phyloP scores from a whole-genome alignment of 768 basidiomycete species.

The Serendipita vermifera region DNA sequence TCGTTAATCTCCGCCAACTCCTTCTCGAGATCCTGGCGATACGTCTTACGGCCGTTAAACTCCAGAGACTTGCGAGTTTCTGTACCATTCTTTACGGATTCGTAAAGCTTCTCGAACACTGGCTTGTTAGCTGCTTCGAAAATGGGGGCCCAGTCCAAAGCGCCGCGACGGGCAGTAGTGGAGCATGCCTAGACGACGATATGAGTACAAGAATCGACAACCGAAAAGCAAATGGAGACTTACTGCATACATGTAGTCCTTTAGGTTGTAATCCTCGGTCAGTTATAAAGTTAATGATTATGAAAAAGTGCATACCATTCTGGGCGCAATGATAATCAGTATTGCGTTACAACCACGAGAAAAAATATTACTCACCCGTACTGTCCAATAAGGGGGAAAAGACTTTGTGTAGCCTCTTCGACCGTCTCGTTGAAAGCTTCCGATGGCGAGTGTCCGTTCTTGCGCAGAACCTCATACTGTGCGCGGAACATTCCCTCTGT shows the following conservation, averaged over 20 bases:
- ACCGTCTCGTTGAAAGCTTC: slow-evolving; percentile 99
- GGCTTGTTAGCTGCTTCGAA: slow-evolving; percentile 92
- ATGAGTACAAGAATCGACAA: slow-evolving; percentile 20
- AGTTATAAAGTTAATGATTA: background rate
- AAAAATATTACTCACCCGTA: slow-evolving; percentile 50
- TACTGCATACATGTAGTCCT: background rate
- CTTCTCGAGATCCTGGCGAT: slow-evolving; percentile 82
- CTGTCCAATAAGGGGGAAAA: slow-evolving; percentile 92
- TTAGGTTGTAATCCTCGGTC: background rate
- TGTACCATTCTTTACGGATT: slow-evolving; percentile 86
- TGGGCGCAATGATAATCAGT: slow-evolving; percentile 12
- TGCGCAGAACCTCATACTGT: slow-evolving; percentile 95
- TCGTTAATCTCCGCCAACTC: slow-evolving; percentile 91
- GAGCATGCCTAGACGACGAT: slow-evolving; percentile 99
- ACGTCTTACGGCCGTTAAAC: slow-evolving; percentile 85
- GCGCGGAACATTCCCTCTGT: slow-evolving; percentile 96
- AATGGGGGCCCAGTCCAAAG: slow-evolving; percentile 97
- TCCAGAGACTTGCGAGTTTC: slow-evolving; percentile 96
- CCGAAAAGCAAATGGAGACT: background rate
- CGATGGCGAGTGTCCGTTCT: slow-evolving; percentile 91
- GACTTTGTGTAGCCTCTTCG: slow-evolving; percentile 98
- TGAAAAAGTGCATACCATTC: slow-evolving; percentile 16
- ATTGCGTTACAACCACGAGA: background rate
- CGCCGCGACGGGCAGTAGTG: slow-evolving; percentile 96
- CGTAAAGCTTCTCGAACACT: slow-evolving; percentile 88